Evolutionary conservation across 2,329 filamentous ascomycete genomes (phyloP).

Genomic region (Verruconis gallopava): DNA sequence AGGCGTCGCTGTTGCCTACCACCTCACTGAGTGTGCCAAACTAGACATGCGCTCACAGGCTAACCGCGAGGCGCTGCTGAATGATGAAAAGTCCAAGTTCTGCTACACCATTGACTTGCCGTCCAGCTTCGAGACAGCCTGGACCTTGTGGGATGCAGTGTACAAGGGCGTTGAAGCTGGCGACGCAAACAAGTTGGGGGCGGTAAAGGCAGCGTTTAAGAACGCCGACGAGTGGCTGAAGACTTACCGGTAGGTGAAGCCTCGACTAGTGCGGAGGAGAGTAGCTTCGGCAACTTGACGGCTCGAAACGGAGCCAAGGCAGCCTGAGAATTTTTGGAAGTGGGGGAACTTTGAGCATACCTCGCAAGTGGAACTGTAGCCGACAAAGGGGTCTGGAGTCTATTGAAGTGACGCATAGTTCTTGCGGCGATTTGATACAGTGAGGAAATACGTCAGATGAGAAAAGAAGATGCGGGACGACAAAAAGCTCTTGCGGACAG

Average conservation of each 20-base stretch:
- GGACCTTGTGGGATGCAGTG: constrained; percentile 39
- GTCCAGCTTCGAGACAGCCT: constrained; percentile 46
- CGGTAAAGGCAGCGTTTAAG: constrained; percentile 42
- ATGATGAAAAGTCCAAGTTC: constrained; percentile 41
- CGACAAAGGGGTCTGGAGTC: too few relatives aligned
- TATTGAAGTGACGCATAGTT: too few relatives aligned
- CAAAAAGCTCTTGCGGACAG: too few relatives aligned
- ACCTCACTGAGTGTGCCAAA: constrained; percentile 48
- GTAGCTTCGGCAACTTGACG: too few relatives aligned
- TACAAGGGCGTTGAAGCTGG: constrained; percentile 45
- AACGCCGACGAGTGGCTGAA: constrained; percentile 47
- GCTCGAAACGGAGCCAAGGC: too few relatives aligned
- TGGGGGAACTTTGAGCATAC: too few relatives aligned
- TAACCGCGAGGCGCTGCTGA: constrained; percentile 12
- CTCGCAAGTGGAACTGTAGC: too few relatives aligned
- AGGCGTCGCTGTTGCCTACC: constrained; percentile 68
- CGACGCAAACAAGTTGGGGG: constrained; percentile 34
- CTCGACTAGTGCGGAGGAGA: too few relatives aligned
- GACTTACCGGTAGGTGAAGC: constrained; percentile 4
- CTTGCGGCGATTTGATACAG: too few relatives aligned
- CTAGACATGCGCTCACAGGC: neutral
- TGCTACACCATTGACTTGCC: constrained; percentile 45
- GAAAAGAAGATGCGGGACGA: too few relatives aligned
- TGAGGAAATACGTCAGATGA: too few relatives aligned
- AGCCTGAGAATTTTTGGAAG: too few relatives aligned